A percentile compares a stretch with the other conserved stretches of the same genome.
Conservation (phyloP, 306 rosid species). For the Fagus crenata region DNA sequence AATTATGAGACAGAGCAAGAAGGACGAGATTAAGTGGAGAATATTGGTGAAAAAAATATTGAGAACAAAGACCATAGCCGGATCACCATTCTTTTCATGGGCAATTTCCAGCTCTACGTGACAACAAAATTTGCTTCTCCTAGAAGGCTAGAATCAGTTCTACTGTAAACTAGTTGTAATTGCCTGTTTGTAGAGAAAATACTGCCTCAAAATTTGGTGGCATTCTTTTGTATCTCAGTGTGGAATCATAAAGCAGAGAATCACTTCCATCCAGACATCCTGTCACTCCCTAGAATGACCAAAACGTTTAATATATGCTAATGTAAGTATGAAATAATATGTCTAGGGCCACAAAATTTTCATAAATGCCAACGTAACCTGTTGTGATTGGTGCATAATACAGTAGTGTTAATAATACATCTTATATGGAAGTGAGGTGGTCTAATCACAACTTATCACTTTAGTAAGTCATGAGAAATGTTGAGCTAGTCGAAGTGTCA, state of each 20-base stretch:
- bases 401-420: too few relatives aligned
- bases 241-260: slow-evolving; percentile 14
- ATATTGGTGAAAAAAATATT: slow-evolving; percentile 66
- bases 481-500: too few relatives aligned
- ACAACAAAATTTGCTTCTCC: slow-evolving; percentile 19
- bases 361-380: too few relatives aligned
- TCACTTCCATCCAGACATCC: slow-evolving; percentile 20
- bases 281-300: neutral
- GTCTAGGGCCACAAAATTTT: too few relatives aligned
- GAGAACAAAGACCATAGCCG: slow-evolving; percentile 55
- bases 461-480: too few relatives aligned
- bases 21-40: slow-evolving; percentile 80
- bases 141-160: neutral
- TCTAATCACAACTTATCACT: too few relatives aligned
- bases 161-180: slow-evolving; percentile 30
- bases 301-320: neutral
- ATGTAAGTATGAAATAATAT: neutral
- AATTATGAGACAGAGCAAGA: slow-evolving; percentile 66
- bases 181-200: slow-evolving; percentile 14
- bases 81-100: slow-evolving; percentile 50
- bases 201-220: neutral
- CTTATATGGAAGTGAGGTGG: too few relatives aligned
- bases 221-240: slow-evolving; percentile 20
- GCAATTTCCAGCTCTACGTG: slow-evolving; percentile 25
- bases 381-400: too few relatives aligned